phyloP scores from a whole-genome alignment of 495 filamentous ascomycete genomes.

The Glarea lozoyensis region DNA sequence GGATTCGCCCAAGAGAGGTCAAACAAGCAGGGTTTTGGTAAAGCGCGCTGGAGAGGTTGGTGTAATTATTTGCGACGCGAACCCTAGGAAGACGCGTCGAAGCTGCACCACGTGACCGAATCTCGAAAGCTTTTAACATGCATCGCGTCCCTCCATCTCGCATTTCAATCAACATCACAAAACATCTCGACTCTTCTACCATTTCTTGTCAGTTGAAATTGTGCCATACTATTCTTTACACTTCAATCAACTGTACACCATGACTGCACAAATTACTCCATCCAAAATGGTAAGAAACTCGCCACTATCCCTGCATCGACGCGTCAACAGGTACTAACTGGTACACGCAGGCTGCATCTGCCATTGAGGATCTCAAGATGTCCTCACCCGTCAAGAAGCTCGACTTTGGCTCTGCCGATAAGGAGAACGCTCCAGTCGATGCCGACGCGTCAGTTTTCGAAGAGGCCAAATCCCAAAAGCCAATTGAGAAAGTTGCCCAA shows the following conservation, averaged over 20 bases:
- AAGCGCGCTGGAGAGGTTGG: no score
- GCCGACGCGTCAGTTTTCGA: constrained; percentile 46
- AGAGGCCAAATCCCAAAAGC: constrained; percentile 40
- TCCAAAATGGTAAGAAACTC: constrained; percentile 71
- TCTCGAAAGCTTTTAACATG: no score
- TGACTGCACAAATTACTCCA: constrained; percentile 69
- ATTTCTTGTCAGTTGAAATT: constrained; percentile 1
- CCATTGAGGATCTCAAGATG: constrained; percentile 84
- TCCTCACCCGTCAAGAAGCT: constrained; percentile 89
- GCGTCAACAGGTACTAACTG: constrained; percentile 25
- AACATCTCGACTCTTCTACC: constrained; percentile 3
- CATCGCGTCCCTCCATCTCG: neutral
- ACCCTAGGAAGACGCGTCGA: neutral
- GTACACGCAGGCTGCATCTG: constrained; percentile 64
- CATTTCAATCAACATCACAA: neutral
- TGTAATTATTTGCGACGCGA: no score
- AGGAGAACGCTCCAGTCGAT: constrained; percentile 71
- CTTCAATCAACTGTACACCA: constrained; percentile 23
- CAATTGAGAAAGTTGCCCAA: constrained; percentile 42
- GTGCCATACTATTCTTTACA: constrained; percentile 1
- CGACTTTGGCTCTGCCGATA: constrained; percentile 59
- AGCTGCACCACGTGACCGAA: neutral
- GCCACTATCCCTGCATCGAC: constrained; percentile 30
- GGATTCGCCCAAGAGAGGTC: no score
- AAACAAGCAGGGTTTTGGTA: no score